A percentile compares a stretch with the other conserved stretches of the same genome.
phyloP scores from a whole-genome alignment of 352 stramenopile species.

The Globisporangium heterothallicum region DNA sequence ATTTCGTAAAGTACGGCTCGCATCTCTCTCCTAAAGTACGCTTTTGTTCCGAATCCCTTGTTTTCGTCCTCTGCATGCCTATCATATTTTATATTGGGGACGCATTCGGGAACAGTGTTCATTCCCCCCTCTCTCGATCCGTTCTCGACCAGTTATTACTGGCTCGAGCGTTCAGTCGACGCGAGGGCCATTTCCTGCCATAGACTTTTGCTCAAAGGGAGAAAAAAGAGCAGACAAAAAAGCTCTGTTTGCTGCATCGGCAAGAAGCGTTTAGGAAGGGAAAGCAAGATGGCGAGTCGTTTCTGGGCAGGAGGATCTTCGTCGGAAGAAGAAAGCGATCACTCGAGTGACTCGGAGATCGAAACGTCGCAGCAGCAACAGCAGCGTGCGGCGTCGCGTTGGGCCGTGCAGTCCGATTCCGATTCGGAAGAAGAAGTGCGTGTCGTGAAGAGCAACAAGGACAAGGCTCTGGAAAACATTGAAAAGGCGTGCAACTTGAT shows the following conservation, averaged over 20 bases:
- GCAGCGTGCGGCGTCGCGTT: slow-evolving; percentile 65
- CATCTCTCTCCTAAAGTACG: not conserved
- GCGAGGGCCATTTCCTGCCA: not conserved
- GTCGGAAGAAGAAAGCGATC: slow-evolving; percentile 74
- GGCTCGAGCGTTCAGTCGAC: not conserved
- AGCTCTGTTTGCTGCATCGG: slow-evolving; percentile 11
- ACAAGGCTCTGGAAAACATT: slow-evolving; percentile 80
- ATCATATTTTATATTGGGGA: not conserved
- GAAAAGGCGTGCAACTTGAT: slow-evolving; percentile 64
- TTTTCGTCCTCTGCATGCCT: no score
- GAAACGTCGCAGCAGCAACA: slow-evolving; percentile 72
- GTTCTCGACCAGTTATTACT: slow-evolving; percentile 14
- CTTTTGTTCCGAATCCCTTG: not conserved
- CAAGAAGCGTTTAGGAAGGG: slow-evolving; percentile 10
- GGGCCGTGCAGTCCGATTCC: slow-evolving; percentile 79
- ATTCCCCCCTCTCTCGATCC: not conserved
- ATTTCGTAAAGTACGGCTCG: not conserved
- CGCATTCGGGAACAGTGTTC: no score
- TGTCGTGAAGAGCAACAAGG: slow-evolving; percentile 95
- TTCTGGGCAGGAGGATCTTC: slow-evolving; percentile 82
- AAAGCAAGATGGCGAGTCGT: slow-evolving; percentile 56
- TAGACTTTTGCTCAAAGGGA: not conserved
- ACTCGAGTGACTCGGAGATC: slow-evolving; percentile 69
- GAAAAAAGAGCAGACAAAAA: not conserved
- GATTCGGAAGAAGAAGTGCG: slow-evolving; percentile 85